Evolutionary conservation across 2,329 filamentous ascomycete genomes (phyloP).

Genomic region (Talaromyces sp.): DNA sequence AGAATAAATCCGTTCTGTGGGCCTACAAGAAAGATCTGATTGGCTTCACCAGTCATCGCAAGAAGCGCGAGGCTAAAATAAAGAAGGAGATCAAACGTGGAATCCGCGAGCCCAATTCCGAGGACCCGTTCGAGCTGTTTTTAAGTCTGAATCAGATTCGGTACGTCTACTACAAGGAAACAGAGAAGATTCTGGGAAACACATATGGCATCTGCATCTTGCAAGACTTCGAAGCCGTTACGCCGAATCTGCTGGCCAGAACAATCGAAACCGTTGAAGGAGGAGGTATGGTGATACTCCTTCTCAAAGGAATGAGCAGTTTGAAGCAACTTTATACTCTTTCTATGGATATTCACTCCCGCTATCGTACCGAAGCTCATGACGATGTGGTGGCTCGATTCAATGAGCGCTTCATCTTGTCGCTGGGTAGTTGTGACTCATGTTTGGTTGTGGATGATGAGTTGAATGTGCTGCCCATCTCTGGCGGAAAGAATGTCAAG

Average conservation of each 20-base stretch:
- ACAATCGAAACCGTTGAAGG: slow-evolving; percentile 98
- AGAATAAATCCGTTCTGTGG: slow-evolving; percentile 96
- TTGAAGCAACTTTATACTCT: slow-evolving; percentile 95
- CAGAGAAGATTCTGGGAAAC: slow-evolving; percentile 95
- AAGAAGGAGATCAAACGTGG: slow-evolving; percentile 97
- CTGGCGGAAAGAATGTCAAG: slow-evolving; percentile 85
- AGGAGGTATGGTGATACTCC: slow-evolving; percentile 80
- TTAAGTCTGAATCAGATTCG: slow-evolving; percentile 94
- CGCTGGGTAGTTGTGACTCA: slow-evolving; percentile 87
- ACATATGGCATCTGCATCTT: slow-evolving; percentile 98
- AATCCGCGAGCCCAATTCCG: slow-evolving; percentile 82
- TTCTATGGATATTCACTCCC: slow-evolving; percentile 95
- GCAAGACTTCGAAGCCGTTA: slow-evolving; percentile 96
- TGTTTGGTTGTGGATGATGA: slow-evolving; percentile 97
- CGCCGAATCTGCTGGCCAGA: slow-evolving; percentile 89
- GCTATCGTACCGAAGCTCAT: slow-evolving; percentile 94
- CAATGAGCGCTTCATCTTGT: slow-evolving; percentile 95
- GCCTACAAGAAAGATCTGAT: slow-evolving; percentile 98
- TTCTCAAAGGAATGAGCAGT: slow-evolving; percentile 94
- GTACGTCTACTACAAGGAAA: slow-evolving; percentile 99
- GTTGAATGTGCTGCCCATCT: slow-evolving; percentile 94
- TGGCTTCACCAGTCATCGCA: slow-evolving; percentile 90
- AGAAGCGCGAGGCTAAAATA: slow-evolving; percentile 97
- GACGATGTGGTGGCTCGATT: slow-evolving; percentile 92
- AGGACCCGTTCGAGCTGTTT: slow-evolving; percentile 96